Conservation (phyloP, 257 asterid species). For the Mentha longifolia region DNA sequence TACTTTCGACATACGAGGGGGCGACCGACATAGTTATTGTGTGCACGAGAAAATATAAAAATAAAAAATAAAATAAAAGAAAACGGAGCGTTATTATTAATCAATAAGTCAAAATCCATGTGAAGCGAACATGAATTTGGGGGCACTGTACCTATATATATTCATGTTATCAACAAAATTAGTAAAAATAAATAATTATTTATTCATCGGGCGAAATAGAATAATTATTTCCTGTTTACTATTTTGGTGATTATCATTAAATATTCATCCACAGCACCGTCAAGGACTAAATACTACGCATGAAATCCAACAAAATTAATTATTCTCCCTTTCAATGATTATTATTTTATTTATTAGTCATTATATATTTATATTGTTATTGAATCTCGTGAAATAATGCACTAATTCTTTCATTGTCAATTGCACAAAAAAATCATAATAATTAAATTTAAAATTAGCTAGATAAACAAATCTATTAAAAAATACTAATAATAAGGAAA, state of each 20-base stretch:
- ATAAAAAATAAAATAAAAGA: background rate
- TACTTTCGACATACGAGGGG: background rate
- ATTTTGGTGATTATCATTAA: slow-evolving; percentile 25
- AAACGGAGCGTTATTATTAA: slow-evolving; percentile 18
- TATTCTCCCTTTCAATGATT: background rate
- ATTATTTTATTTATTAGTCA: background rate
- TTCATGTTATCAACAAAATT: background rate
- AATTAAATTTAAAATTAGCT: no score
- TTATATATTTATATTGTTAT: background rate
- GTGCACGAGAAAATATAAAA: slow-evolving; percentile 4
- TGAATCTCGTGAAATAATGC: background rate
- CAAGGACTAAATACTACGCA: slow-evolving; percentile 24
- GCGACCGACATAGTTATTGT: slow-evolving; percentile 39
- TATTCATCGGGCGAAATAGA: slow-evolving; percentile 1
- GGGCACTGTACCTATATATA: background rate
- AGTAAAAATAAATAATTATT: background rate
- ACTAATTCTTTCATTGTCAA: background rate
- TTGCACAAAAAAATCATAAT: no score
- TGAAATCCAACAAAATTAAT: slow-evolving; percentile 1
- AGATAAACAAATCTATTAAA: no score
- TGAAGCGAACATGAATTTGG: slow-evolving; percentile 32
- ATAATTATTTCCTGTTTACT: background rate
- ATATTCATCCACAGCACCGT: slow-evolving; percentile 38
- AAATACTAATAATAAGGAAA: no score
- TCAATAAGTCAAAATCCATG: slow-evolving; percentile 36